These are phyloP conservation scores for Solanum pennellii DNA, from an alignment of 257 asterid genomes.

Conservation along the genomic window DNA sequence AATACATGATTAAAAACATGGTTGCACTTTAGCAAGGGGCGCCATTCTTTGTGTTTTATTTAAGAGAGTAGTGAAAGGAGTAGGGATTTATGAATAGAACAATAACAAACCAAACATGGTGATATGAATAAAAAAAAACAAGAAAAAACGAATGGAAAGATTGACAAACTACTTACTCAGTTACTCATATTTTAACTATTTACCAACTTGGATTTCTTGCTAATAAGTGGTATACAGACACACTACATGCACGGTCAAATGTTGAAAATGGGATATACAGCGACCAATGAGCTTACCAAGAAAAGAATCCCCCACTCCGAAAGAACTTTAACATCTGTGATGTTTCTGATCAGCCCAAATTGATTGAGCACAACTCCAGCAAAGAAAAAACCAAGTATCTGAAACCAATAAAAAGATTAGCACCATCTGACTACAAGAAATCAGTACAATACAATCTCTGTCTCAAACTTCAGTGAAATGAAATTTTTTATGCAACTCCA, in stretches of 20 bases:
- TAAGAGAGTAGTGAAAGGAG: not conserved
- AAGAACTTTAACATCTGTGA: constrained; percentile 84
- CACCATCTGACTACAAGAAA: not conserved
- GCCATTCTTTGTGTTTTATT: not conserved
- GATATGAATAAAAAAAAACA: not conserved
- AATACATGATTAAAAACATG: not conserved
- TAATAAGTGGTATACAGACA: not conserved
- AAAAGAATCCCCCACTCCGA: constrained; percentile 99
- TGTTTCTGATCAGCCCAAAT: constrained; percentile 79
- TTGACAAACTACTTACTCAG: not conserved
- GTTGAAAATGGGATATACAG: not conserved
- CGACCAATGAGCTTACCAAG: constrained; percentile 48
- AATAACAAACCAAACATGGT: not conserved
- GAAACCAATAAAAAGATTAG: constrained; percentile 29
- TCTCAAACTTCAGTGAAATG: not conserved
- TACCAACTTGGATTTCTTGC: not conserved
- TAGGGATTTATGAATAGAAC: not conserved
- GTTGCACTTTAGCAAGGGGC: not conserved
- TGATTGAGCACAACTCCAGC: constrained; percentile 98
- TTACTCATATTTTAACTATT: not conserved
- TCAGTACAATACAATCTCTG: not conserved
- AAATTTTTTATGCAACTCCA: not conserved
- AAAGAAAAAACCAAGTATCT: constrained; percentile 98
- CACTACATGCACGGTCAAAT: not conserved
- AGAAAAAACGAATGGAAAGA: not conserved